A percentile compares a stretch with the other conserved stretches of the same genome.
Conservation (phyloP, 1,284 basidiomycete species). For the Trichosporon sp. region DNA sequence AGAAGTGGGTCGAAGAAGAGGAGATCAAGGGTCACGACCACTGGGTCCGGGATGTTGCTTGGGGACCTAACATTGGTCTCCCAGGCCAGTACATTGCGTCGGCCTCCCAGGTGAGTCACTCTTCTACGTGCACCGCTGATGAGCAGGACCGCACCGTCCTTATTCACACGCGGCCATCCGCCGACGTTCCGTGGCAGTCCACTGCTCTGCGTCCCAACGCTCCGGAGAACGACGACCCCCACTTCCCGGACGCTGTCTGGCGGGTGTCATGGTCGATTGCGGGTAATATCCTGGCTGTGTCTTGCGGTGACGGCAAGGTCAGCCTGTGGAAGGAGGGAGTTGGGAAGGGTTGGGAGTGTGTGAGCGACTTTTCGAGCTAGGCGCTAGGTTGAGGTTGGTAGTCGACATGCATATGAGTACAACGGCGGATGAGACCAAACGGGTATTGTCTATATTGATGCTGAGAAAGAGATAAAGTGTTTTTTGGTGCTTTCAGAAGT, state of each 20-base stretch:
- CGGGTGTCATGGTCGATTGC: constrained; percentile 94
- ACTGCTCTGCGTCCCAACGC: constrained; percentile 71
- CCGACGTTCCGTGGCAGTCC: constrained; percentile 75
- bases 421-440: background rate
- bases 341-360: constrained; percentile 94
- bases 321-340: constrained; percentile 97
- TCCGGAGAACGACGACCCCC: constrained; percentile 53
- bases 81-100: constrained; percentile 92
- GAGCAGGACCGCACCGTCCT: constrained; percentile 78
- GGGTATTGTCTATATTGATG: background rate
- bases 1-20: constrained; percentile 83
- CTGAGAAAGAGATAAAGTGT: too few relatives aligned
- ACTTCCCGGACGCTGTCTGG: constrained; percentile 95
- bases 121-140: background rate
- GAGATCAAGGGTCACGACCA: constrained; percentile 84
- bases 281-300: constrained; percentile 92
- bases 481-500: background rate
- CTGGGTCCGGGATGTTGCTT: constrained; percentile 97
- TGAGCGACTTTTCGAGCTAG: constrained; percentile 81
- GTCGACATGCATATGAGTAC: constrained; percentile 17
- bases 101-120: constrained; percentile 67
- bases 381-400: constrained; percentile 2
- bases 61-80: constrained; percentile 94
- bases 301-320: constrained; percentile 96
- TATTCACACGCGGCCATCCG: constrained; percentile 86